Conservation (phyloP, 805 yeast genomes). For the Candida loeiensis region DNA sequence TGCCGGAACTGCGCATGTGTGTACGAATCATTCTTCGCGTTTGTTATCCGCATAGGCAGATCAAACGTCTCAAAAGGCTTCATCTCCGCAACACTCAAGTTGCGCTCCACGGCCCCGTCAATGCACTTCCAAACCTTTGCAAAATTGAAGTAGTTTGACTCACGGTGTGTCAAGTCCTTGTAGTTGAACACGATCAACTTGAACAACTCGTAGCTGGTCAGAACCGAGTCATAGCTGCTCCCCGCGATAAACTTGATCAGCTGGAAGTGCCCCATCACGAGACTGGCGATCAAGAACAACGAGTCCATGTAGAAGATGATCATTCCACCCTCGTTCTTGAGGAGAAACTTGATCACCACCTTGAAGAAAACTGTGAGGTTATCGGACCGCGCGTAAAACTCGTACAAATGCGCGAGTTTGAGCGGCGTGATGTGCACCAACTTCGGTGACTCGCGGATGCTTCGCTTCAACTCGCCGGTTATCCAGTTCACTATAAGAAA, state of each 20-base stretch:
- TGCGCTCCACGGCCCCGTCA: slow-evolving; percentile 12
- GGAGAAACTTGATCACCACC: slow-evolving; percentile 27
- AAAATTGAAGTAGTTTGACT: slow-evolving; percentile 32
- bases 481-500: slow-evolving; percentile 48
- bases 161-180: slow-evolving; percentile 32
- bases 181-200: slow-evolving; percentile 30
- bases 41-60: slow-evolving; percentile 33
- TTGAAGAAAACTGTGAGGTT: slow-evolving; percentile 41
- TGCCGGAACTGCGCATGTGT: slow-evolving; percentile 23
- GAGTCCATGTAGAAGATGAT: slow-evolving; percentile 43
- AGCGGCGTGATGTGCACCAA: slow-evolving; percentile 34
- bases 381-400: slow-evolving; percentile 36
- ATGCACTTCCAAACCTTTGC: slow-evolving; percentile 35
- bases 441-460: slow-evolving; percentile 31
- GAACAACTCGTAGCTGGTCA: slow-evolving; percentile 35
- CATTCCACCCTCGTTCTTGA: slow-evolving; percentile 39
- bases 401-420: slow-evolving; percentile 29
- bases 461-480: slow-evolving; percentile 38
- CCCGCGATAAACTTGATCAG: slow-evolving; percentile 35
- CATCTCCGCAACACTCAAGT: background rate
- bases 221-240: slow-evolving; percentile 20
- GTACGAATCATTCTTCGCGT: slow-evolving; percentile 18
- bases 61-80: slow-evolving; percentile 19
- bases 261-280: slow-evolving; percentile 31
- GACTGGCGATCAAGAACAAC: slow-evolving; percentile 29